These are phyloP conservation scores for Penicillium fuscoglaucum DNA, from an alignment of 2,329 filamentous ascomycete species.

Conservation along the genomic window DNA sequence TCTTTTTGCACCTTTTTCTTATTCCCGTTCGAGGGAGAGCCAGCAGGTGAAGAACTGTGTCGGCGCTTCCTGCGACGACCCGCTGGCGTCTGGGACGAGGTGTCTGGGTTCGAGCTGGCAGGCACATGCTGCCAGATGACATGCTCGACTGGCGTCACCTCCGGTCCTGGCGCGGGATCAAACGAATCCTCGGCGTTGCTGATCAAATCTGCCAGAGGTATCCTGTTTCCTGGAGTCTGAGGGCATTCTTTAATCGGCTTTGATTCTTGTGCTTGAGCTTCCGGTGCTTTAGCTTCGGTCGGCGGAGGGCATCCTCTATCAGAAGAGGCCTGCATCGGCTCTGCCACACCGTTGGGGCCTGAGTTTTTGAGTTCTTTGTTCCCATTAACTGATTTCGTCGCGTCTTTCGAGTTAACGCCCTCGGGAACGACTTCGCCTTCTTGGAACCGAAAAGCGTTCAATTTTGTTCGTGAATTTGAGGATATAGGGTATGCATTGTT, in stretches of 20 bases:
- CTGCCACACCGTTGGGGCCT: slow-evolving; percentile 38
- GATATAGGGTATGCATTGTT: slow-evolving; percentile 45
- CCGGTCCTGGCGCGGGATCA: slow-evolving; percentile 48
- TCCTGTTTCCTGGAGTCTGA: slow-evolving; percentile 59
- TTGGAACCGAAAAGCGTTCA: slow-evolving; percentile 57
- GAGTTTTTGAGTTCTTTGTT: slow-evolving; percentile 49
- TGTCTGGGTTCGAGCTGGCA: slow-evolving; percentile 41
- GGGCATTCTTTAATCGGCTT: slow-evolving; percentile 46
- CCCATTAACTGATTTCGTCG: slow-evolving; percentile 30
- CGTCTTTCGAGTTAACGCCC: slow-evolving; percentile 24
- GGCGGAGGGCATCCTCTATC: slow-evolving; percentile 21
- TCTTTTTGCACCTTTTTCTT: slow-evolving; percentile 42
- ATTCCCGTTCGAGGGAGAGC: slow-evolving; percentile 59
- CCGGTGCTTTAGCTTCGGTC: slow-evolving; percentile 18
- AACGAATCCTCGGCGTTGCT: slow-evolving; percentile 60
- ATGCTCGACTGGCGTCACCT: slow-evolving; percentile 61
- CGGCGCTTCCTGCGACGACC: slow-evolving; percentile 63
- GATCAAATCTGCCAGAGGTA: slow-evolving; percentile 62
- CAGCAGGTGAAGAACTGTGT: slow-evolving; percentile 70
- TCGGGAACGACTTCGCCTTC: slow-evolving; percentile 26
- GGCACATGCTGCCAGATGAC: slow-evolving; percentile 59
- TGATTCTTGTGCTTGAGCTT: slow-evolving; percentile 24
- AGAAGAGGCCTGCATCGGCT: slow-evolving; percentile 23
- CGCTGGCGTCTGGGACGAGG: slow-evolving; percentile 52
- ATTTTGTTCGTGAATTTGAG: slow-evolving; percentile 54